Evolutionary conservation across 495 filamentous ascomycete species (phyloP).

Genomic region (Clavariopsis aquatica): DNA sequence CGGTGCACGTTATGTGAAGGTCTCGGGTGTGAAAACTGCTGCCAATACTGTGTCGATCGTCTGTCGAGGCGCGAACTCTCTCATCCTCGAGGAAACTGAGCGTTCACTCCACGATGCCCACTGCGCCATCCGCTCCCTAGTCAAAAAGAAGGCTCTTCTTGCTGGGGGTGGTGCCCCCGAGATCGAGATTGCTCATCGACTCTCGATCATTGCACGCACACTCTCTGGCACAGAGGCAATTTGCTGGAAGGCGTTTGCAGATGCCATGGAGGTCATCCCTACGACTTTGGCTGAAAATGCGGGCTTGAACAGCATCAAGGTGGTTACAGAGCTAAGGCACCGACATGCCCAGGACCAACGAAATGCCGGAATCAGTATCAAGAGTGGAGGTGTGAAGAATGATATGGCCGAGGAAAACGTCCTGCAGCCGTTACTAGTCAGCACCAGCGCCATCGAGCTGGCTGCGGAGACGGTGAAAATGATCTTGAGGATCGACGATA

Average conservation of each 20-base stretch:
- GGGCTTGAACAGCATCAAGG: conserved; percentile 94
- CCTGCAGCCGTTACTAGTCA: conserved; percentile 90
- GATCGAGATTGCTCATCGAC: conserved; percentile 83
- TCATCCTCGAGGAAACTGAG: conserved; percentile 96
- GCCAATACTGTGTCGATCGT: conserved; percentile 92
- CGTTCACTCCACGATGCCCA: conserved; percentile 94
- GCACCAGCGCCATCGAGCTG: conserved; percentile 94
- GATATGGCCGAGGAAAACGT: conserved; percentile 98
- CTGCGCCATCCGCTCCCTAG: conserved; percentile 94
- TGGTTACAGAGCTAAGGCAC: conserved; percentile 95
- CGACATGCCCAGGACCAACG: conserved; percentile 91
- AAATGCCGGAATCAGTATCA: conserved; percentile 95
- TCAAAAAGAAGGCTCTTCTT: conserved; percentile 97
- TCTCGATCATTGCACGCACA: conserved; percentile 76
- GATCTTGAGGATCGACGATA: conserved; percentile 96
- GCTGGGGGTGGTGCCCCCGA: conserved; percentile 95
- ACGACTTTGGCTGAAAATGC: conserved; percentile 97
- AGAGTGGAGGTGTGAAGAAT: conserved; percentile 91
- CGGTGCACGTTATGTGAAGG: conserved; percentile 88
- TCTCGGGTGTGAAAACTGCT: conserved; percentile 80
- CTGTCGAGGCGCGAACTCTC: conserved; percentile 85
- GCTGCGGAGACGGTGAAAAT: conserved; percentile 98
- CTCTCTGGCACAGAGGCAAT: conserved; percentile 90
- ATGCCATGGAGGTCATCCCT: conserved; percentile 95
- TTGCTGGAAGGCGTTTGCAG: conserved; percentile 98